Base-by-base conservation (phyloP, 176 grass and related monocot genomes). In the Phragmites australis region DNA sequence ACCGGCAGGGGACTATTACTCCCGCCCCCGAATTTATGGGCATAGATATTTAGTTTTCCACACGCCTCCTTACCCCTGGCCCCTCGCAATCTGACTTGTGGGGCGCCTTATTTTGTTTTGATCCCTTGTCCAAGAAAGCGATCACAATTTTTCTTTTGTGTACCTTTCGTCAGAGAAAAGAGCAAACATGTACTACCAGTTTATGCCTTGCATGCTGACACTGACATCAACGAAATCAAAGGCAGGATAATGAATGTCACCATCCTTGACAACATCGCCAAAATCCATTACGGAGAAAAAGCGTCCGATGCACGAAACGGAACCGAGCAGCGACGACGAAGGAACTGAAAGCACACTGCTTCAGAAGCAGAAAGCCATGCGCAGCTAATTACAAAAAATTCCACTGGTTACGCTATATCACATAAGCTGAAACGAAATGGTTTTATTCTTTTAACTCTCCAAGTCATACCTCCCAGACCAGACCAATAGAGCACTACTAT, bases 371-470 rank as follows among this genome's bases (percentile, higher is more conserved):
- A 43, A 68, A 56, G 56, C 45, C 46, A 45, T 42, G 22, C 19
- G 27, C 47, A 81, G 40, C 66, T 72, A 85, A 31, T 79, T 79
- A 72, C 41, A n/a, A 70, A 81, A 82, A 83, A 84, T 57, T 42
- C 30, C 59, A 69, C 44, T 19, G 23, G 49, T 51, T 31, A 40
- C 52, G 6, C n/a, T n/a, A 14, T 47, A 56, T 72, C 39, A 56
- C 68, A 88, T 79, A 74, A 68, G 23, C 51, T 42, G 60, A 50
- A 73, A 79, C 56, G 14, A 71, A 77, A 85, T 76, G 71, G 40
- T 63, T 64, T 82, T 86, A 86, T 80, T 89, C 65, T 63, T 41
- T 78, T 13, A 81, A 65, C 75, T 67, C 75, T 82, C 31, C 26
- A 82, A 63, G 58, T 79, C 65, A 52, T 34, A 76, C 63, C 72